Percentiles rank a stretch among this genome's conserved stretches.
Conservation (phyloP, 345 rosid genomes). For the Salix brachista region DNA sequence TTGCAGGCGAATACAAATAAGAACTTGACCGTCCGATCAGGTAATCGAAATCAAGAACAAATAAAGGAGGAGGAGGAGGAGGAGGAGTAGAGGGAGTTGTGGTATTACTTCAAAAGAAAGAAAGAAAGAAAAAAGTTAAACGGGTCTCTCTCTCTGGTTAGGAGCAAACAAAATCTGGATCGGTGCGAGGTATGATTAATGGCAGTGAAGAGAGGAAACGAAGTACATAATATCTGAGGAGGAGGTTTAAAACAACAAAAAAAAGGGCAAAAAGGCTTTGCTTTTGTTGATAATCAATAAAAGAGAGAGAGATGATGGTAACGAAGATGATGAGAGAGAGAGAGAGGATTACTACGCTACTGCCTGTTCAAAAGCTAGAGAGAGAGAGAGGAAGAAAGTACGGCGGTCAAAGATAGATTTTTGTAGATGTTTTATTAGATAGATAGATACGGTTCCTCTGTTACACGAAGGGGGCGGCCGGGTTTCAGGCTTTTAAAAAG, state of each 20-base stretch:
- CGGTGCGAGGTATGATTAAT: background rate
- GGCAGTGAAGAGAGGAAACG: background rate
- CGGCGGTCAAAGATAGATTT: constrained; percentile 31
- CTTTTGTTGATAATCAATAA: background rate
- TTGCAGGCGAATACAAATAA: constrained; percentile 16
- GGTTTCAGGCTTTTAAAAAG: background rate
- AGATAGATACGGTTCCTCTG: background rate
- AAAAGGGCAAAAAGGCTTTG: background rate
- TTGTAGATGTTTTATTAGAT: constrained; percentile 8
- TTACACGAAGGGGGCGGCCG: background rate
- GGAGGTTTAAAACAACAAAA: background rate
- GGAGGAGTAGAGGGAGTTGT: background rate
- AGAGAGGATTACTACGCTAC: background rate
- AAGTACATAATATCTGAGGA: background rate
- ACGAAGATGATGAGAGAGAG: background rate
- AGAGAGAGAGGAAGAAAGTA: constrained; percentile 16
- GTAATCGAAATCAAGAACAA: background rate
- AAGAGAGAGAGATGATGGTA: constrained; percentile 16
- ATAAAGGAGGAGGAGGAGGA: background rate
- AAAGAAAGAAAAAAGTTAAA: background rate
- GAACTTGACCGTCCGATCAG: constrained; percentile 41
- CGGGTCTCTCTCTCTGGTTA: background rate
- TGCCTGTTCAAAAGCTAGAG: constrained; percentile 6
- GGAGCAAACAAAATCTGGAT: background rate
- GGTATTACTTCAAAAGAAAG: background rate